Conservation (phyloP, 1,284 basidiomycete species). For the Volvariella volvacea region DNA sequence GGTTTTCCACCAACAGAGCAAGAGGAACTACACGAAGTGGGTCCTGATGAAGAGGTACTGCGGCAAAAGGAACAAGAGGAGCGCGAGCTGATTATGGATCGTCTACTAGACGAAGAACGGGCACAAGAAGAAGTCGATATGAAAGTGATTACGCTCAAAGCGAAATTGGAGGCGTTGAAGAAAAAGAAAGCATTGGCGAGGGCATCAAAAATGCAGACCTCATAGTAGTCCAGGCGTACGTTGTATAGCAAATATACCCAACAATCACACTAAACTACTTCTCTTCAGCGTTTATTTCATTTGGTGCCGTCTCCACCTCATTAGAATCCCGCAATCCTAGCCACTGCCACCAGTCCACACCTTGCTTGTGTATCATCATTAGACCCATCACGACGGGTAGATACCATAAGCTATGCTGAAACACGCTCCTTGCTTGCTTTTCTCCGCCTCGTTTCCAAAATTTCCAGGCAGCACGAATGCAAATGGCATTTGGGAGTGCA, state of each 20-base stretch:
- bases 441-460: constrained; percentile 79
- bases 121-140: constrained; percentile 81
- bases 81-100: constrained; percentile 75
- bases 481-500: constrained; percentile 71
- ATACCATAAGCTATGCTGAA: constrained; percentile 87
- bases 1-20: constrained; percentile 41
- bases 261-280: no score
- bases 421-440: constrained; percentile 73
- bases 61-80: constrained; percentile 57
- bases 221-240: background rate
- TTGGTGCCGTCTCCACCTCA: background rate
- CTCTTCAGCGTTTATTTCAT: background rate
- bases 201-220: constrained; percentile 11
- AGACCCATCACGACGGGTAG: constrained; percentile 85
- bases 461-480: constrained; percentile 62
- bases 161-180: constrained; percentile 53
- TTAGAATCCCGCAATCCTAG: constrained; percentile 21
- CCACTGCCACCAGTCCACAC: constrained; percentile 68
- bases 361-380: constrained; percentile 93
- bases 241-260: no score
- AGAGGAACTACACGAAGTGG: constrained; percentile 13
- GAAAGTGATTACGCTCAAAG: constrained; percentile 60
- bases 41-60: constrained; percentile 16
- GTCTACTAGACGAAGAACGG: constrained; percentile 71
- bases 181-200: constrained; percentile 42